Evolutionary conservation across 2,329 filamentous ascomycete genomes (phyloP).

Genomic region (Sporothrix curviconia): DNA sequence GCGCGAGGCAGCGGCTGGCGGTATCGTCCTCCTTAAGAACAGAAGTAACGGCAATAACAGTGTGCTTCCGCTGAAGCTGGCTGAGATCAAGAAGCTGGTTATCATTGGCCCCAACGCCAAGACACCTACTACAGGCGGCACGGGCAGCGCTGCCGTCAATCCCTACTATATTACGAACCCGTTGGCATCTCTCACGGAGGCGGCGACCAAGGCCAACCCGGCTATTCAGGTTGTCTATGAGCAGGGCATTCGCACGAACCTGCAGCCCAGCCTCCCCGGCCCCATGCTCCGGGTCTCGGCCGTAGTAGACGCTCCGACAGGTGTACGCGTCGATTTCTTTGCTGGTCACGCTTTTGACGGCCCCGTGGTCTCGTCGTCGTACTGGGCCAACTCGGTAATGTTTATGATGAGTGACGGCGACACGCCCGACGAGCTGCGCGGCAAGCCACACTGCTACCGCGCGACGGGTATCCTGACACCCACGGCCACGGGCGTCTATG

Average conservation of each 20-base stretch:
- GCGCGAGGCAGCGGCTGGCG: slow-evolving; percentile 20
- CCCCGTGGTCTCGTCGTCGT: slow-evolving; percentile 9
- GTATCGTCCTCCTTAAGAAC: slow-evolving; percentile 24
- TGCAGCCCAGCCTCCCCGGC: slow-evolving; percentile 17
- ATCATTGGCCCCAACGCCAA: slow-evolving; percentile 21
- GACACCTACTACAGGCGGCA: slow-evolving; percentile 19
- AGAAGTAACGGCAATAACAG: slow-evolving; percentile 4
- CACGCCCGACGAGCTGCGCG: slow-evolving; percentile 17
- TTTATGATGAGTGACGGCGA: slow-evolving; percentile 22
- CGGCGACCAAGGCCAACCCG: not conserved
- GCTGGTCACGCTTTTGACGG: slow-evolving; percentile 16
- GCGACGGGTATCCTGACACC: slow-evolving; percentile 25
- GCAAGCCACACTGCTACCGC: slow-evolving; percentile 25
- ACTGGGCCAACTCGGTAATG: slow-evolving; percentile 19
- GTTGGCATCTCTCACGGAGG: slow-evolving; percentile 9
- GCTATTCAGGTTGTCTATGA: slow-evolving; percentile 13
- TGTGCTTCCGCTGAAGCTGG: slow-evolving; percentile 19
- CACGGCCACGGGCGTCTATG: slow-evolving; percentile 21
- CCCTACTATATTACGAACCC: slow-evolving; percentile 21
- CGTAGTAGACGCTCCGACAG: not conserved
- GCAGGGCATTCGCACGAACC: slow-evolving; percentile 16
- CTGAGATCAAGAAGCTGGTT: slow-evolving; percentile 7
- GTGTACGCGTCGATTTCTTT: slow-evolving; percentile 19
- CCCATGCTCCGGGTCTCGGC: not conserved
- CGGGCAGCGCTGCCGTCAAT: slow-evolving; percentile 22